Percentiles rank a stretch among this genome's conserved stretches.
phyloP scores from a whole-genome alignment of 2,329 filamentous ascomycete species.

The Fusarium sp. region DNA sequence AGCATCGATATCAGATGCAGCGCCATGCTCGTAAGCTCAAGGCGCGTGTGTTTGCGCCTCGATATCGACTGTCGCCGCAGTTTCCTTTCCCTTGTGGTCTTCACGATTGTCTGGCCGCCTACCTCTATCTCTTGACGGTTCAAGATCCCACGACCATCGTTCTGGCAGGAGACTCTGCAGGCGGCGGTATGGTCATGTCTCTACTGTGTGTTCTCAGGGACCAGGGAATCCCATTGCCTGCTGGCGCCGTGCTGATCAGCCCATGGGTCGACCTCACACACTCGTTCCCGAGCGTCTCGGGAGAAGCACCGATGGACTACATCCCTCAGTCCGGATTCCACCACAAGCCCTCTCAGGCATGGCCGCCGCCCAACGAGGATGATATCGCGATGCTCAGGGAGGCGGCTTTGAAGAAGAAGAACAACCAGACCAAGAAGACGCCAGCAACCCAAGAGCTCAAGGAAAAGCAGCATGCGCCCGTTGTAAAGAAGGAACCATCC shows the following conservation, averaged over 20 bases:
- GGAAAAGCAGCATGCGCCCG: slow-evolving; percentile 49
- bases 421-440: slow-evolving; percentile 33
- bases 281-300: slow-evolving; percentile 90
- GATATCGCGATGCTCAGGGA: slow-evolving; percentile 69
- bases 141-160: slow-evolving; percentile 86
- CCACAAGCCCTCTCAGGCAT: slow-evolving; percentile 88
- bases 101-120: slow-evolving; percentile 89
- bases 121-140: slow-evolving; percentile 81
- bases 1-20: slow-evolving; percentile 98
- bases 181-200: slow-evolving; percentile 87
- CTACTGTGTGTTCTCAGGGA: slow-evolving; percentile 86
- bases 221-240: slow-evolving; percentile 83
- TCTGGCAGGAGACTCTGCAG: slow-evolving; percentile 91
- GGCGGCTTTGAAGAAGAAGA: slow-evolving; percentile 57
- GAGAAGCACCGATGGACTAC: slow-evolving; percentile 81
- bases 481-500: slow-evolving; percentile 40
- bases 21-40: slow-evolving; percentile 94
- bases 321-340: slow-evolving; percentile 90
- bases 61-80: slow-evolving; percentile 89
- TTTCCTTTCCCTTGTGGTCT: slow-evolving; percentile 96
- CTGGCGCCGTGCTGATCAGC: slow-evolving; percentile 89
- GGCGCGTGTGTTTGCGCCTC: slow-evolving; percentile 86
- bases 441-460: slow-evolving; percentile 39
- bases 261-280: slow-evolving; percentile 97
- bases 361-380: slow-evolving; percentile 89